Evolutionary conservation across 176 grass and related monocot species (phyloP), one percentile per base, ranked within the genome.

Genomic region (Neostapfia colusana): DNA sequence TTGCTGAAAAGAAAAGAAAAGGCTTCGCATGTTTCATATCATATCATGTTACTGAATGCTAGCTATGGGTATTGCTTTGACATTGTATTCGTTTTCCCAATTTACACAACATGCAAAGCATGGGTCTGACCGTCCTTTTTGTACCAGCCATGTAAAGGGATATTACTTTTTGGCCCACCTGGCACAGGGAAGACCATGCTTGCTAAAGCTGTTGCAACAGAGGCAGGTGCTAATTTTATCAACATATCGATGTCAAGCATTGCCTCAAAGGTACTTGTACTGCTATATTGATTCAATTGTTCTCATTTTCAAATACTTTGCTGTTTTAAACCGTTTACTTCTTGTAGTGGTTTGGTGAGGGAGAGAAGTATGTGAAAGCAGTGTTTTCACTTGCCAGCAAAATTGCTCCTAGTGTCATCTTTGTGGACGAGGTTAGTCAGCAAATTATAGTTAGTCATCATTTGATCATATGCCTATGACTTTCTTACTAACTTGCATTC

Each of bases 161-260:
- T 94, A 92, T 83, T 97, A 64, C 94, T 97, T 28, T 97, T 97
- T 85, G 94, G 94, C 75, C 94, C 94, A 57, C 94, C 91, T 73
- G 95, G 95, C 57, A 94, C 91, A 13, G 95, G 95, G 41, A 98
- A 98, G 84, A 98, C 95, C 39, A 98, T 98, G 95, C 95, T 98
- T 84, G 95, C 95, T 75, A 98, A 98, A 91, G 95, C 95, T 84
- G 95, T 98, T 87, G 95, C 95, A 15, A 98, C 95, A 49, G 95
- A 98, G 79, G 95, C 95, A 63, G 95, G 95, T 74, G 91, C 95
- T 63, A 98, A 98, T 66, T 98, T 98, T 81, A 98, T 98, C 63
- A 98, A 98, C 75, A 89, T 94, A 90, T 98, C 95, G 42, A 98
- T 98, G 91, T 98, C 95, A 66, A 98, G 95, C 87, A 98, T 98